These are phyloP conservation scores for Mycosarcoma mackinlayi DNA, from an alignment of 1,284 basidiomycete genomes.

Conservation along the genomic window DNA sequence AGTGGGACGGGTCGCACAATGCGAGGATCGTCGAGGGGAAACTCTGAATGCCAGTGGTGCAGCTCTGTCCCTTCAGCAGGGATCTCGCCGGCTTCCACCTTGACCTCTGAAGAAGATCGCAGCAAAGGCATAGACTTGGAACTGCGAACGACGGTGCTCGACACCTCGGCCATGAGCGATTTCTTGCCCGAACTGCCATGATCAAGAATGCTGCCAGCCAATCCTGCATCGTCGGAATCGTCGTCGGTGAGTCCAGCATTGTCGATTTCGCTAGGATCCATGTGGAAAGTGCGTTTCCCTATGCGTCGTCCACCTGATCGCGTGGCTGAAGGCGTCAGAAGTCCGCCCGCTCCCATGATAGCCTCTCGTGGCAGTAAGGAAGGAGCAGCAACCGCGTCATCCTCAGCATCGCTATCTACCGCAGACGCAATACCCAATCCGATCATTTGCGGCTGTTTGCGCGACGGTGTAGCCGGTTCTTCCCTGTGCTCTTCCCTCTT, in stretches of 20 bases:
- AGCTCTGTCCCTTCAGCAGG: constrained; percentile 21
- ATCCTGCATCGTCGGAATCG: constrained; percentile 15
- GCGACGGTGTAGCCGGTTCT: constrained; percentile 23
- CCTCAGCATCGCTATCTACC: constrained; percentile 81
- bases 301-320: constrained; percentile 31
- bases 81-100: constrained; percentile 5
- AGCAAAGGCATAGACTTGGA: constrained; percentile 22
- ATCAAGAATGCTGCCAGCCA: not conserved
- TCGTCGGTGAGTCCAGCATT: constrained; percentile 21
- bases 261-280: constrained; percentile 38
- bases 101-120: not conserved
- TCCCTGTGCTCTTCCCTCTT: not conserved
- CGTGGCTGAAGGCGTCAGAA: constrained; percentile 41
- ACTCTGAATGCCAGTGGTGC: constrained; percentile 37
- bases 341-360: constrained; percentile 68
- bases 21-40: constrained; percentile 29
- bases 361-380: constrained; percentile 76
- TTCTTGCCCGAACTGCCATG: constrained; percentile 24
- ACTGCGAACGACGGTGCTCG: constrained; percentile 10
- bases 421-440: constrained; percentile 17
- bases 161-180: constrained; percentile 37
- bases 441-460: not conserved
- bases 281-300: constrained; percentile 37
- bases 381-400: constrained; percentile 81
- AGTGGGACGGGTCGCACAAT: constrained; percentile 35